Evolutionary conservation across 2,329 filamentous ascomycete species (phyloP), one percentile per base, ranked within the genome.

Genomic region (Periglandula ipomoeae): DNA sequence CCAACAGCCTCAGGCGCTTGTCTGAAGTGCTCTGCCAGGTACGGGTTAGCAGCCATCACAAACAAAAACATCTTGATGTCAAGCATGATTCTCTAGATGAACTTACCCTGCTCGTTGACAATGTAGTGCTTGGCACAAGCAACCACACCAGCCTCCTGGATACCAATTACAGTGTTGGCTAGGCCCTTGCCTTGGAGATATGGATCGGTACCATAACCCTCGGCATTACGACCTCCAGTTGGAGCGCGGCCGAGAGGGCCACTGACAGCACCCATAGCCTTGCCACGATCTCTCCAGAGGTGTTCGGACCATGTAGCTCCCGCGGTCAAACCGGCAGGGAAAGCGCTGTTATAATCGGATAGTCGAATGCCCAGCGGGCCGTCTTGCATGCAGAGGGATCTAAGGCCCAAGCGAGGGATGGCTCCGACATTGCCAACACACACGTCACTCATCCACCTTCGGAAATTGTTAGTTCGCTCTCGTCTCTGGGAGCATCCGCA

Each of bases 311-410:
- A 95, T 0, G 89, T 87, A n/a, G 88, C 86, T 13, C 85, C 90
- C 26, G 87, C 78, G 5, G 87, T 89, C 56, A 89, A 74, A 43
- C 86, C 89, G 0, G 84, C 82, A 0, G 86, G 78, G 64, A 94
- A 95, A 1, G 84, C 89, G 32, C 87, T 91, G 60, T 81, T 82
- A 65, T 85, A 91, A 65, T 95, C 89, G 55, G 79, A 71, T 50
- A 83, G 77, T 46, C 89, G 85, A 49, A 95, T 72, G 52, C 89
- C 90, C 1, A 93, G 72, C 5, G 89, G 89, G 3, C 85, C 84
- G 62, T 95, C 90, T 59, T 95, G 89, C 72, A 93, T 70, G 64
- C 90, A 96, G n/a, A 95, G 70, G 23, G 81, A 74, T 56, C 77
- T 81, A 57, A 89, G 76, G 10, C 82, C 83, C 5, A 89, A 69